Base-by-base conservation (phyloP, 2,329 filamentous ascomycete genomes). In the Bertia moriformis region DNA sequence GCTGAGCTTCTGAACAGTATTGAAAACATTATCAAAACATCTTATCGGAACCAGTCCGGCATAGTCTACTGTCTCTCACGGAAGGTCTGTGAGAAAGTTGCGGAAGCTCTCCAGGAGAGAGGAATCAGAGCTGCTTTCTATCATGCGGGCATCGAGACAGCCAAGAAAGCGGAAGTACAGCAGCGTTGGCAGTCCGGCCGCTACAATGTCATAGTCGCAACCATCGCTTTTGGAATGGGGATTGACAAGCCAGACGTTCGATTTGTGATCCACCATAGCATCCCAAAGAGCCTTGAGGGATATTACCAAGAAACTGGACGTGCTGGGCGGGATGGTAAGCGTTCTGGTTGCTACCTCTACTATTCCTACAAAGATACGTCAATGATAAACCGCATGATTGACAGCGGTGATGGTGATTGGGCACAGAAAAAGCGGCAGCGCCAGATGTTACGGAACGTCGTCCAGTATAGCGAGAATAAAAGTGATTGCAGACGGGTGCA, bases 151-250 rank as follows among this genome's bases (percentile, higher is more conserved):
- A 76, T 98, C 60, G 62, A 74, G 2, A 55, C 80, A 0, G 61
- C 70, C 3, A 73, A 83, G 39, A 89, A 89, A 54, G 66, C 69
- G 1, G 55, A 68, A 4, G 71, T 91, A 3, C 89, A 96, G 56
- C 71, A 71, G 43, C 59, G 76, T 19, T 98, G 91, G 91, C 91
- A 98, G 56, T 63, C 61, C 33, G 86, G 87, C 4, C 62, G 66
- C 39, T 73, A 80, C 50, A 83, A 94, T 48, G 83, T 98, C 22
- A 93, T 98, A 33, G 91, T 98, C 38, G 93, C 91, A 15, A 98
- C 91, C 0, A 96, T 98, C 56, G 91, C 91, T 18, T 98, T 98
- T 54, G 91, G 91, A 4, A 98, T 98, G 91, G 91, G 91, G n/a
- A 98, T 98, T 46, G 91, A 98, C 63, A 98, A 98, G 57, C 75